Evolutionary conservation across 148 eudicot species (phyloP), one percentile per base, ranked within the genome.

Genomic region (Gaultheria prostrata): DNA sequence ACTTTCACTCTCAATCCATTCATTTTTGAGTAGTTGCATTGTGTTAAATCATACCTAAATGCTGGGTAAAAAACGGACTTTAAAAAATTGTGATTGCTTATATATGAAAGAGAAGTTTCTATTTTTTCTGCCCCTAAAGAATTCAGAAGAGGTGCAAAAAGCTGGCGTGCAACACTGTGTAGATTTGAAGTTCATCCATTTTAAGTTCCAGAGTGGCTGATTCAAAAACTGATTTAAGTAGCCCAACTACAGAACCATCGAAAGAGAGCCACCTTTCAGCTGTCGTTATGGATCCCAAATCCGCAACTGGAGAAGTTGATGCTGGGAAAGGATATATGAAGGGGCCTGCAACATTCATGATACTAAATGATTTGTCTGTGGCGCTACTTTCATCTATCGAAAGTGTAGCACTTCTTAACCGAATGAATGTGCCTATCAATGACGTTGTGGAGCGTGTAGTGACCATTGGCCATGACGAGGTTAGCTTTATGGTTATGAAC

Each of bases 301-400:
- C 77, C 12, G 50, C 50, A 46, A 74, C 77, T 43, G 77, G 77
- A 74, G 78, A 45, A 74, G 51, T 74, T 17, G 1, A 45, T 20
- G 32, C 53, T 9, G 78, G 53, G 78, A 74, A 74, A 74, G 53
- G 78, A 74, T 74, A 74, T 51, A 45, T 45, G 78, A 74, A 74
- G 53, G 53, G 53, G 8, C 78, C 53, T 74, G 78, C 53, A 74
- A 74, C 30, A 45, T 74, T 74, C 51, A 74, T 45, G 78, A 45
- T 74, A 43, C 48, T 48, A 45, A 13, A 74, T 43, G 18, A 74
- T 28, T 74, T 74, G 78, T 21, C 12, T 74, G 53, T 74, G 78
- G 49, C 15, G 26, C 78, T 30, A 43, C 15, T 74, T 45, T 74
- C 78, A 46, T 53, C 78, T 45, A 11, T 74, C 78, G 21, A 28